phyloP scores from a whole-genome alignment of 164 flowering plant genomes.

The Saururus chinensis region DNA sequence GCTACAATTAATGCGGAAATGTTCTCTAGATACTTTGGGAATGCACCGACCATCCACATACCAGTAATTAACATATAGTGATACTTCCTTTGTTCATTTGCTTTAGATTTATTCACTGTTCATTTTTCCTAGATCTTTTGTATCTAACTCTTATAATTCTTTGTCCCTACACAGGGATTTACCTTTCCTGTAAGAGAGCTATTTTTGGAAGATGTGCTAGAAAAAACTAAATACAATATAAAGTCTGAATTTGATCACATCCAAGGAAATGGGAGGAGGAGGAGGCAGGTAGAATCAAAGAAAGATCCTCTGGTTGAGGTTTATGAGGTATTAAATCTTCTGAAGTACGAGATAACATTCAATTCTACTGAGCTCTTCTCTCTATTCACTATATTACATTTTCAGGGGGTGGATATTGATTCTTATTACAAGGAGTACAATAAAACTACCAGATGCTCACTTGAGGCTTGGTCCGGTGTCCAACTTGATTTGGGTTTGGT shows the following conservation, averaged over 20 bases:
- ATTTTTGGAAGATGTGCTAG: constrained; percentile 78
- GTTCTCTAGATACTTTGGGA: constrained; percentile 82
- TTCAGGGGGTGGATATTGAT: constrained; percentile 70
- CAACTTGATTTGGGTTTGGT: constrained; percentile 87
- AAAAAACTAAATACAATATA: constrained; percentile 61
- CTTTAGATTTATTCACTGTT: neutral
- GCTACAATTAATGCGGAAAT: constrained; percentile 92
- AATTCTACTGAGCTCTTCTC: neutral
- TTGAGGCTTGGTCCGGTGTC: constrained; percentile 85
- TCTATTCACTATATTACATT: no score
- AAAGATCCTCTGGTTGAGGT: constrained; percentile 65
- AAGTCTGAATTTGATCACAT: constrained; percentile 48
- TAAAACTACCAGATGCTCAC: constrained; percentile 52
- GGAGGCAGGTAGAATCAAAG: constrained; percentile 48
- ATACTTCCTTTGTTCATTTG: neutral
- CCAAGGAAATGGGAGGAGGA: constrained; percentile 55
- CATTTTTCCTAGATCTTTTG: neutral
- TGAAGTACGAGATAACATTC: neutral
- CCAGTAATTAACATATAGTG: constrained; percentile 33
- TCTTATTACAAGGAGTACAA: constrained; percentile 57
- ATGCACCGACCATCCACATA: constrained; percentile 84
- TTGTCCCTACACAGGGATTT: constrained; percentile 37
- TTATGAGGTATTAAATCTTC: constrained; percentile 49
- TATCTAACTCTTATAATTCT: no score
- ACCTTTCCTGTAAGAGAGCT: constrained; percentile 75